These are phyloP conservation scores for Apiospora kogelbergensis DNA, from an alignment of 2,329 filamentous ascomycete species.

Conservation along the genomic window DNA sequence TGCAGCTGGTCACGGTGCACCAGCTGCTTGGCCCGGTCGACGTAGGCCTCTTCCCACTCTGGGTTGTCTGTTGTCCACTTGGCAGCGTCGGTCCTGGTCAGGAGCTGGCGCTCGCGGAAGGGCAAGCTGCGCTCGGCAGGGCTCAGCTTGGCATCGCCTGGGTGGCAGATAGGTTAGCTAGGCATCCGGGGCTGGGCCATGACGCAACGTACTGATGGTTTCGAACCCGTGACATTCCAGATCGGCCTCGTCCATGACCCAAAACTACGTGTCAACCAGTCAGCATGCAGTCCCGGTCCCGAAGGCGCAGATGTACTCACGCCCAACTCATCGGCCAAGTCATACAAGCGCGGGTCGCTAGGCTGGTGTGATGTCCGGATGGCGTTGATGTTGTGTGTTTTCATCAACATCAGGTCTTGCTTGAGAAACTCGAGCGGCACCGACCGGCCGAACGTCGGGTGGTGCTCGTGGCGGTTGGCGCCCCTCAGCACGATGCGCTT, in stretches of 20 bases:
- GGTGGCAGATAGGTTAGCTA: background rate
- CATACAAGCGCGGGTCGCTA: slow-evolving; percentile 53
- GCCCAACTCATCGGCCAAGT: slow-evolving; percentile 55
- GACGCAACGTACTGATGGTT: slow-evolving; percentile 21
- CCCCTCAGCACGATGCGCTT: slow-evolving; percentile 56
- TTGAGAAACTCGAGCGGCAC: slow-evolving; percentile 56
- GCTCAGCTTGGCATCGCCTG: slow-evolving; percentile 31
- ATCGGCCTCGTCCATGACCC: slow-evolving; percentile 51
- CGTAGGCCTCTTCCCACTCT: slow-evolving; percentile 58
- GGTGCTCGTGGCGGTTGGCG: slow-evolving; percentile 63
- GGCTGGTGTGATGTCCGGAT: slow-evolving; percentile 61
- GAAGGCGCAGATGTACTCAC: slow-evolving; percentile 16
- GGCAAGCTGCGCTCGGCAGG: slow-evolving; percentile 26
- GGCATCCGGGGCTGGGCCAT: too few relatives aligned
- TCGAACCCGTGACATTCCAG: slow-evolving; percentile 41
- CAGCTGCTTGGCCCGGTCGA: slow-evolving; percentile 64
- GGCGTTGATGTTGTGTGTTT: slow-evolving; percentile 62
- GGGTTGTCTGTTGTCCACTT: slow-evolving; percentile 57
- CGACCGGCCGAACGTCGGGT: slow-evolving; percentile 53
- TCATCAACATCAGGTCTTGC: slow-evolving; percentile 59
- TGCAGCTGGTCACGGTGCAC: slow-evolving; percentile 66
- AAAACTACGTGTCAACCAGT: slow-evolving; percentile 40
- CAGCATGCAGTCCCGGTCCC: background rate
- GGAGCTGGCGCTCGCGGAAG: slow-evolving; percentile 30
- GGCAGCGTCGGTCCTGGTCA: slow-evolving; percentile 36